Base-by-base conservation (phyloP, 352 stramenopile species). In the Peronospora farinosa region DNA sequence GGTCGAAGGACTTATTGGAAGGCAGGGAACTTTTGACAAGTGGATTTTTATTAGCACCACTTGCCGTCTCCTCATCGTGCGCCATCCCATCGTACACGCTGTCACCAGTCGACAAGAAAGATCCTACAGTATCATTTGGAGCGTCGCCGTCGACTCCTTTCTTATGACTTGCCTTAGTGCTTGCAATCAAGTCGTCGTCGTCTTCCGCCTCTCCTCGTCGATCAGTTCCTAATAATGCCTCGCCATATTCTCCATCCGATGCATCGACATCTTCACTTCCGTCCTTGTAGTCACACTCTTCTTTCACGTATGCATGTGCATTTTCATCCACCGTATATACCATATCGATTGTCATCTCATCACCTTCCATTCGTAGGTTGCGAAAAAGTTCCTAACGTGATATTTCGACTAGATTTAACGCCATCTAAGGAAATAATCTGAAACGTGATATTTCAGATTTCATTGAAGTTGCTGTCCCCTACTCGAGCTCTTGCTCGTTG, bases 1-100 rank as follows among this genome's bases (percentile, higher is more conserved):
- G 55, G 42, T 88, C 72, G 16, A 46, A 38, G 3, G 58, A 67
- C 28, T 65, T 49, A 13, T 60, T 63, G 13, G 59, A 33, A 16
- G 63, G 54, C 7, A 62, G 25, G 0, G 42, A 33, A 16, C 62
- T n/a, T 30, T 57, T 50, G 11, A 80, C 43, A 39, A 80, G 43
- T 28, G 66, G 47, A 31, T 63, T 64, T 46, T 16, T 39, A 25
- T 35, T 38, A 12, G 25, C 8, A 5, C 13, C 42, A 21, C 7
- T 33, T 38, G 32, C n/a, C n/a, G 7, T 25, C 11, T 40, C 17
- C 16, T 27, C 23, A 5, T 28, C 36, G 23, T 48, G 16, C 36
- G 2, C 17, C 38, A 30, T 27, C 8, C 3, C 28, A 46, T 35
- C 31, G 16, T 42, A 23, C 25, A 17, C 39, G 9, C 9, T 54